phyloP scores from a whole-genome alignment of 139 green algal genomes.

The Chlamydomonas asymmetrica region DNA sequence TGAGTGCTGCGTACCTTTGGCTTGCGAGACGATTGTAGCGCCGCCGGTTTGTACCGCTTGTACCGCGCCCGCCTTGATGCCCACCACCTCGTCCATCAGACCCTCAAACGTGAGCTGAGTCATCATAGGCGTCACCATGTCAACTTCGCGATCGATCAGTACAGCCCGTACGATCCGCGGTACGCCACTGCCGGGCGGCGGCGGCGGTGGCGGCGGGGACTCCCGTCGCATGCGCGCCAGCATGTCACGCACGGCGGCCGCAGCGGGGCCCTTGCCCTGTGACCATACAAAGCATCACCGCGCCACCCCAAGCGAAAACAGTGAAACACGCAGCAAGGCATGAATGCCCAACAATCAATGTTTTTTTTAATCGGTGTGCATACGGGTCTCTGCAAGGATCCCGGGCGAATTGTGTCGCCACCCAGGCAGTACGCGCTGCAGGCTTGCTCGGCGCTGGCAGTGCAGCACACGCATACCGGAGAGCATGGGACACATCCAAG shows the following conservation, averaged over 20 bases:
- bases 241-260: slow-evolving; percentile 72
- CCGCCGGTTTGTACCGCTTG: too few species aligned
- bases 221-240: slow-evolving; percentile 72
- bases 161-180: slow-evolving; percentile 50
- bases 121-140: slow-evolving; percentile 87
- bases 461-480: too few species aligned
- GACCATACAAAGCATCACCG: not conserved
- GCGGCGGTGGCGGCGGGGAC: slow-evolving; percentile 22
- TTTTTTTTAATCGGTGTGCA: too few species aligned
- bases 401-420: too few species aligned
- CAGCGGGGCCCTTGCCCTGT: slow-evolving; percentile 75
- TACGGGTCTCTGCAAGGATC: too few species aligned
- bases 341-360: too few species aligned
- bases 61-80: slow-evolving; percentile 65
- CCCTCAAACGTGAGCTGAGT: slow-evolving; percentile 97
- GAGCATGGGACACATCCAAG: too few species aligned
- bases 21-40: too few species aligned
- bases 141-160: slow-evolving; percentile 84
- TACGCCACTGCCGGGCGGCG: not conserved
- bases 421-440: too few species aligned
- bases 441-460: too few species aligned
- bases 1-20: too few species aligned
- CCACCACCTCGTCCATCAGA: slow-evolving; percentile 89
- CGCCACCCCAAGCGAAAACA: not conserved
- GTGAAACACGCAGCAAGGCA: not conserved